phyloP scores from a whole-genome alignment of 805 yeast genomes.

The Candida vaughaniae region DNA sequence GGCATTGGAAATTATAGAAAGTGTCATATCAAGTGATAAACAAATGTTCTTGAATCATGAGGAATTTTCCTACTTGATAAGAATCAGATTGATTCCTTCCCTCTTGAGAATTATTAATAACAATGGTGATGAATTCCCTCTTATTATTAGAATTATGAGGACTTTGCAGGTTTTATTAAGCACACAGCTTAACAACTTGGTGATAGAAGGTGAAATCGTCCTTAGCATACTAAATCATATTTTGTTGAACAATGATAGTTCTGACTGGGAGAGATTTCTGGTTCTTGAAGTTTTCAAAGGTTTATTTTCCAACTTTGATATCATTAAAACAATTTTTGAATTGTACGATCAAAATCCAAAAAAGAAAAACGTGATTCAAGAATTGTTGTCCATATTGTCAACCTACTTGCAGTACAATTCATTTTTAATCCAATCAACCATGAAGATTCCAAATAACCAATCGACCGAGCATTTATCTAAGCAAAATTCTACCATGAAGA shows the following conservation, averaged over 20 bases:
- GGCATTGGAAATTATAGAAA: conserved; percentile 82
- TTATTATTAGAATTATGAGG: conserved; percentile 73
- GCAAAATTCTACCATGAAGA: conserved; percentile 45
- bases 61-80: conserved; percentile 65
- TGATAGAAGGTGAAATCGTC: conserved; percentile 79
- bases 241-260: conserved; percentile 50
- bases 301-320: conserved; percentile 54
- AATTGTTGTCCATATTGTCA: conserved; percentile 41
- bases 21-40: conserved; percentile 64
- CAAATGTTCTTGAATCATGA: conserved; percentile 52
- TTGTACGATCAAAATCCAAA: conserved; percentile 58
- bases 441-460: conserved; percentile 14
- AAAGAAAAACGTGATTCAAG: conserved; percentile 59
- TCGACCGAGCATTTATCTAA: conserved; percentile 30
- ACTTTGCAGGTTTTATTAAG: conserved; percentile 61
- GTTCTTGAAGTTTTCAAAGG: conserved; percentile 71
- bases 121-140: conserved; percentile 61
- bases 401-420: conserved; percentile 23
- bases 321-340: conserved; percentile 52
- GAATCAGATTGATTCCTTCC: conserved; percentile 73
- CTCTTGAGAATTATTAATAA: conserved; percentile 58
- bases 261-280: conserved; percentile 68
- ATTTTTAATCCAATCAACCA: conserved; percentile 16
- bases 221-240: conserved; percentile 72
- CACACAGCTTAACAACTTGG: conserved; percentile 56